phyloP scores from a whole-genome alignment of 176 grass and related monocot genomes.

The Tuctoria greenei region DNA sequence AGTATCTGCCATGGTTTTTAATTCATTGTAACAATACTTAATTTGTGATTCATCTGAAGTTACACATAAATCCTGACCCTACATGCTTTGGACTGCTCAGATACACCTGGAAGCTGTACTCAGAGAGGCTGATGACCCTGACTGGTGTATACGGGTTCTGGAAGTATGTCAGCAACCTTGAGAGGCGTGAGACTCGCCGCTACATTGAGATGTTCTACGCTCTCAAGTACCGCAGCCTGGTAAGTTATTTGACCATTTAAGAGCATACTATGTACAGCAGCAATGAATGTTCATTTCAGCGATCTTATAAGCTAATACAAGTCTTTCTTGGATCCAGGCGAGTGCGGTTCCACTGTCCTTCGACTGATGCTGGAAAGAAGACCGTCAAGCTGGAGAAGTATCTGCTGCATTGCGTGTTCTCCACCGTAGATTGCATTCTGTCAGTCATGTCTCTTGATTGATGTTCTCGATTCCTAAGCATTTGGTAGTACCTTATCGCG shows the following conservation, averaged over 20 bases:
- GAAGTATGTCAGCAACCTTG: conserved; percentile 94
- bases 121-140: conserved; percentile 96
- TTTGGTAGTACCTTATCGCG: neutral
- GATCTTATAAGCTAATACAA: neutral
- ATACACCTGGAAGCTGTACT: conserved; percentile 99
- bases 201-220: conserved; percentile 99
- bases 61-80: conserved; percentile 8
- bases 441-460: conserved; percentile 11
- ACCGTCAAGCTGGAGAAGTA: neutral
- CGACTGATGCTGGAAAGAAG: conserved; percentile 22
- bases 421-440: conserved; percentile 25
- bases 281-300: neutral
- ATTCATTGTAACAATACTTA: neutral
- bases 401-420: conserved; percentile 14
- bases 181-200: conserved; percentile 87
- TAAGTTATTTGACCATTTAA: conserved; percentile 28
- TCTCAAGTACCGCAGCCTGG: conserved; percentile 84
- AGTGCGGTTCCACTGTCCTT: conserved; percentile 52
- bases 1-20: neutral
- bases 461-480: conserved; percentile 13
- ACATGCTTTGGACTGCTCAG: conserved; percentile 31
- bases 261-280: neutral
- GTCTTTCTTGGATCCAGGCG: conserved; percentile 37
- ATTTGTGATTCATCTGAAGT: neutral
- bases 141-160: conserved; percentile 95